A percentile compares a stretch with the other conserved stretches of the same genome.
Conservation (phyloP, 352 stramenopile species). For the Globisporangium nagaii region DNA sequence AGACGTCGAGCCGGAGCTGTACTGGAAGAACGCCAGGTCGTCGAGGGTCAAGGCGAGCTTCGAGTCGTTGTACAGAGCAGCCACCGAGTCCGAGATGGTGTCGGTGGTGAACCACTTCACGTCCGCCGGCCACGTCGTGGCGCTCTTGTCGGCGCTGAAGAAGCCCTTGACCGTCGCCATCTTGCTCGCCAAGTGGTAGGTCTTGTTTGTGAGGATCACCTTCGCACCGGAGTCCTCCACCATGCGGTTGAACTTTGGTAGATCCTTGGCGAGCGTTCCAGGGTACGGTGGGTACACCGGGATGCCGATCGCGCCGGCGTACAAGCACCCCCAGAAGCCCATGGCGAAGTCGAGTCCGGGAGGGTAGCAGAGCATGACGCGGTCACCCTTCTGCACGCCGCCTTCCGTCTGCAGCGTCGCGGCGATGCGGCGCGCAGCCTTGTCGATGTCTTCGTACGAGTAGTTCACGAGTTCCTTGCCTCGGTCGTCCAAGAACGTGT, state of each 20-base stretch:
- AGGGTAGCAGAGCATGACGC: constrained; percentile 74
- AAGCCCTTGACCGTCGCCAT: constrained; percentile 77
- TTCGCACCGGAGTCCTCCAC: constrained; percentile 60
- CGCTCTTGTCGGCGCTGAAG: constrained; percentile 43
- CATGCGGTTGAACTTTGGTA: constrained; percentile 77
- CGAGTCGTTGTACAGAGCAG: constrained; percentile 43
- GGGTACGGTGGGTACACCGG: constrained; percentile 77
- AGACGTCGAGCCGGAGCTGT: constrained; percentile 76
- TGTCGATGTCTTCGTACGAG: constrained; percentile 66
- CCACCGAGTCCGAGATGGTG: constrained; percentile 43
- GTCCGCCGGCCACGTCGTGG: constrained; percentile 54
- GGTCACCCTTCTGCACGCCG: constrained; percentile 49
- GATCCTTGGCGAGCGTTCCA: constrained; percentile 60
- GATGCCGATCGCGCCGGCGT: constrained; percentile 64
- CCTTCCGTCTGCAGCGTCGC: constrained; percentile 50
- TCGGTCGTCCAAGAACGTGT: constrained; percentile 75
- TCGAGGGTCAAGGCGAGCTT: constrained; percentile 31
- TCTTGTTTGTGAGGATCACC: constrained; percentile 69
- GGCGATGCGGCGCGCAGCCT: constrained; percentile 51
- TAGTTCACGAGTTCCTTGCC: constrained; percentile 64
- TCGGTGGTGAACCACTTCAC: constrained; percentile 75
- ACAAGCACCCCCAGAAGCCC: constrained; percentile 76
- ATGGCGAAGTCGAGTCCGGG: constrained; percentile 71
- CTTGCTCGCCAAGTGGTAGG: constrained; percentile 74
- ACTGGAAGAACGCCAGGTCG: constrained; percentile 83